Evolutionary conservation across 768 basidiomycete genomes (phyloP).

Genomic region (Collybia nuda): DNA sequence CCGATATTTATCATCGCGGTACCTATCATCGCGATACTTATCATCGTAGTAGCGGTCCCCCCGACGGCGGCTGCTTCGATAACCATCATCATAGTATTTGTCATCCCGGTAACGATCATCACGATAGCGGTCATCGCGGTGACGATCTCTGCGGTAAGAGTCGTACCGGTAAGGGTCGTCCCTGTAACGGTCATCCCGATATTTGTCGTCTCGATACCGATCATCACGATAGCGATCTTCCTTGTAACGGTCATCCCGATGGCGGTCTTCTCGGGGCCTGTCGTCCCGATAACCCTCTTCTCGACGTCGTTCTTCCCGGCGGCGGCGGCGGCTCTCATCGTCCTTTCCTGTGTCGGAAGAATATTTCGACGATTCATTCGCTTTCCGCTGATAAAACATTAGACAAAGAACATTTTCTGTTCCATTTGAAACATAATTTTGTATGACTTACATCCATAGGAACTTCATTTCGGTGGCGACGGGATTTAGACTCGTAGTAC

Average conservation of each 20-base stretch:
- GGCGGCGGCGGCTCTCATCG: background rate
- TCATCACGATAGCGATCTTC: conserved; percentile 2
- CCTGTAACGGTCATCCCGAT: conserved; percentile 1
- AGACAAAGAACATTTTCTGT: background rate
- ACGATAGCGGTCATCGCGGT: conserved; percentile 9
- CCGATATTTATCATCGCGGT: conserved; percentile 1
- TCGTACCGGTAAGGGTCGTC: conserved; percentile 4
- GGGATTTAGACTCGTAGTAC: background rate
- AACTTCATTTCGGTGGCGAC: background rate
- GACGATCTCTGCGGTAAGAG: background rate
- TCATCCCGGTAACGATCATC: conserved; percentile 14
- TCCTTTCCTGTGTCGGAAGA: conserved; percentile 3
- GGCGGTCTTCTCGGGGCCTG: background rate
- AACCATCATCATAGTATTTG: conserved; percentile 4
- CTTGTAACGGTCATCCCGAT: conserved; percentile 1
- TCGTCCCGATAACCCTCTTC: conserved; percentile 8
- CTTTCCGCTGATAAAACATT: background rate
- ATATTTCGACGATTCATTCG: background rate
- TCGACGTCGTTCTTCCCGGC: conserved; percentile 4
- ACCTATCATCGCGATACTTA: background rate
- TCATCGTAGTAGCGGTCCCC: conserved; percentile 7
- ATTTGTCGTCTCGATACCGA: conserved; percentile 4
- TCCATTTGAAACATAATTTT: too few relatives aligned
- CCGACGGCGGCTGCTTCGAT: conserved; percentile 5
- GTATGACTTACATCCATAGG: too few relatives aligned